A percentile compares a stretch with the other conserved stretches of the same genome.
Evolutionary conservation across 306 rosid genomes (phyloP).

Genomic region (Dryas alaskensis): DNA sequence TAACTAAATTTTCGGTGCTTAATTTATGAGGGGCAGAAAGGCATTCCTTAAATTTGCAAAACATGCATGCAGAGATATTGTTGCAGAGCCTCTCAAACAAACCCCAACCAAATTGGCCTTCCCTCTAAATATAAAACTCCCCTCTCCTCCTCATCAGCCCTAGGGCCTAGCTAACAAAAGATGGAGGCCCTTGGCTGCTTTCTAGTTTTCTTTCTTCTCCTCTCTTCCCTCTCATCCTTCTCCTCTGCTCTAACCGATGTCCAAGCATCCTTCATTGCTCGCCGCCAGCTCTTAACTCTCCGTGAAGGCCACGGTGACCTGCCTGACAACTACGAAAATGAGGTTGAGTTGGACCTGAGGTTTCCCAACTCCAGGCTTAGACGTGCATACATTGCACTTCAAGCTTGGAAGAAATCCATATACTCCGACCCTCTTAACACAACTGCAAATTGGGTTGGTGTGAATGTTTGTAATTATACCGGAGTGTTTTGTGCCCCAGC

Average conservation of each 20-base stretch:
- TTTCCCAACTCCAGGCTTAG: constrained; percentile 31
- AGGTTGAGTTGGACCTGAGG: not conserved
- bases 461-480: constrained; percentile 26
- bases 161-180: not conserved
- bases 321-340: constrained; percentile 6
- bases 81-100: constrained; percentile 21
- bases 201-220: not conserved
- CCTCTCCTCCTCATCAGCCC: not conserved
- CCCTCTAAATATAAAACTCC: not conserved
- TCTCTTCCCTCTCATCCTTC: not conserved
- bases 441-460: constrained; percentile 25
- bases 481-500: constrained; percentile 34
- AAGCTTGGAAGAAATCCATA: constrained; percentile 31
- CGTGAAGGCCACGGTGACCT: constrained; percentile 10
- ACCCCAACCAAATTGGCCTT: not conserved
- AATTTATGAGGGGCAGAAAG: too few relatives aligned
- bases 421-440: constrained; percentile 28
- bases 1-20: too few relatives aligned
- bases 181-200: constrained; percentile 34
- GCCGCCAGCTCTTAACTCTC: constrained; percentile 21
- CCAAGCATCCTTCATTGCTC: constrained; percentile 24
- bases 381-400: constrained; percentile 36
- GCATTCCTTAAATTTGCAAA: not conserved
- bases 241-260: constrained; percentile 25
- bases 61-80: constrained; percentile 1